Evolutionary conservation across 306 rosid genomes (phyloP), one percentile per base, ranked within the genome.

Genomic region (Hippophae tibetana): DNA sequence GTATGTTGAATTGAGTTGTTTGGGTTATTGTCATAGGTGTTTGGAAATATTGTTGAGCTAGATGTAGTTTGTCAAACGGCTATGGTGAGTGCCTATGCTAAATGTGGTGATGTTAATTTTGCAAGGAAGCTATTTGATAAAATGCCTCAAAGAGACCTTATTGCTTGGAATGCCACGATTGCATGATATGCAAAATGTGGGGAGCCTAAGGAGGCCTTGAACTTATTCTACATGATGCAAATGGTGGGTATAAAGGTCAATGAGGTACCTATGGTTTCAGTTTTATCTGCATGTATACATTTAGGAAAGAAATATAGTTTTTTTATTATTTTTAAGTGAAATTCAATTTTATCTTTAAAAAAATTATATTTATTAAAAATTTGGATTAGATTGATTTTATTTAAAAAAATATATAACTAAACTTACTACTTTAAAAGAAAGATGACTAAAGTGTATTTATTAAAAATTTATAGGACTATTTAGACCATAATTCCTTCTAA

Each of bases 221-320:
- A 56, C 31, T 60, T 86, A 64, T 80, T 86, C 38, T 76, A 66
- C 42, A 54, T 65, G 66, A 80, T 80, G 89, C 85, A 86, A 49
- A 58, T 69, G 57, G 82, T 74, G 71, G 81, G 81, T 68, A 80
- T 86, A 27, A 74, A 67, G 62, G 67, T 86, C 13, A 72, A 76
- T 78, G 83, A 74, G 73, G 83, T 78, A 47, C 73, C 78, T 53
- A 76, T 83, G 87, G 87, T 81, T 69, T 78, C 75, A 1, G 82
- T 83, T n/a, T 57, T 86, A 53, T 68, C 78, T 0, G 79, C 81
- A 0, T 80, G 89, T 38, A 69, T 80, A 7, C 85, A 76, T 49
- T 65, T 76, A 58, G 87, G 85, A 0, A 18, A 18, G 23, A 18
- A 1, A 18, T 18, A 18, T 18, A 18, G 23, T 18, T 18, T 18